Conservation (phyloP, 106 monocot genomes). For the Posidonia australis region DNA sequence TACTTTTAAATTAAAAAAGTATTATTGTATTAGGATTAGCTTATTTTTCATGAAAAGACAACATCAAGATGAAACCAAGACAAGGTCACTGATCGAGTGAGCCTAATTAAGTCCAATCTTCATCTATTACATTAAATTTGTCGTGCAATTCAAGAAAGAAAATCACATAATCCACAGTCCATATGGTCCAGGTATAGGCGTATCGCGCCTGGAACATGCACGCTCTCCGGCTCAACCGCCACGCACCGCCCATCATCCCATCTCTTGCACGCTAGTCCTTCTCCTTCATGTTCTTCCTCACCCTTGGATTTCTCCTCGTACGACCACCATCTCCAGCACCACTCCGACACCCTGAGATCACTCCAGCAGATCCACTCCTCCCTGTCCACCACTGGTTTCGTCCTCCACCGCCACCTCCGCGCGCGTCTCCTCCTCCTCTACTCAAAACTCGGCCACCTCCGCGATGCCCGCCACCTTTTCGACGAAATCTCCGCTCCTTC, state of each 20-base stretch:
- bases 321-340: background rate
- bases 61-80: too few species aligned
- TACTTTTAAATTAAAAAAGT: too few species aligned
- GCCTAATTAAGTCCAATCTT: too few species aligned
- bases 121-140: too few species aligned
- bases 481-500: slow-evolving; percentile 11
- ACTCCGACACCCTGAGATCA: background rate
- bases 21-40: too few species aligned
- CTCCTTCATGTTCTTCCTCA: background rate
- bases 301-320: background rate
- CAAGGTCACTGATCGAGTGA: too few species aligned
- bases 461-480: slow-evolving; percentile 25
- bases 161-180: too few species aligned
- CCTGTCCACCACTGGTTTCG: background rate
- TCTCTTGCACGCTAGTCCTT: background rate
- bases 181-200: too few species aligned
- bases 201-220: background rate
- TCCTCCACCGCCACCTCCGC: slow-evolving; percentile 3
- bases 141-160: too few species aligned
- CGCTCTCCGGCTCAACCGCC: background rate
- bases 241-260: background rate
- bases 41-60: too few species aligned
- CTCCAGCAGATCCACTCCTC: slow-evolving; percentile 5
- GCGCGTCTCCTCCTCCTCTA: slow-evolving; percentile 5
- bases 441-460: slow-evolving; percentile 7